A percentile compares a stretch with the other conserved stretches of the same genome.
Evolutionary conservation across 768 basidiomycete genomes (phyloP).

Genomic region (Nidularia pulvinata): DNA sequence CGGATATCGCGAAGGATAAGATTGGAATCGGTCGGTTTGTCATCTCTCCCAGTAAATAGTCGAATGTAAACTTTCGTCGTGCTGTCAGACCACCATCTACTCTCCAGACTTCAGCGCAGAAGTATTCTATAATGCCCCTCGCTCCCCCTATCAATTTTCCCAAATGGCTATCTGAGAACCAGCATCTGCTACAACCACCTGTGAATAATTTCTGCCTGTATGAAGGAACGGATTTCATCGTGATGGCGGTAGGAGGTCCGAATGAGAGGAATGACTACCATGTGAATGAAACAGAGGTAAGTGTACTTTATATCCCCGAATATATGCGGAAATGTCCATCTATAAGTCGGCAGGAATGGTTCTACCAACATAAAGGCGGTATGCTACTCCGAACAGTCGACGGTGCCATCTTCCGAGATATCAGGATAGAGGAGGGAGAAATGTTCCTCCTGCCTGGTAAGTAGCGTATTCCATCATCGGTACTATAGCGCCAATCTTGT

Average conservation of each 20-base stretch:
- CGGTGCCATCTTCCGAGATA: slow-evolving; percentile 78
- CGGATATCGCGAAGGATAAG: too few relatives aligned
- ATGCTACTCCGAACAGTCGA: slow-evolving; percentile 92
- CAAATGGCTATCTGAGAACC: slow-evolving; percentile 85
- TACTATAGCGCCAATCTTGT: neutral
- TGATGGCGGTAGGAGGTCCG: slow-evolving; percentile 98
- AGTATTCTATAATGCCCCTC: slow-evolving; percentile 55
- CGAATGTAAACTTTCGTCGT: too few relatives aligned
- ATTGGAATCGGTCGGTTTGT: too few relatives aligned
- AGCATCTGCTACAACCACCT: slow-evolving; percentile 81
- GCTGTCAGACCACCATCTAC: too few relatives aligned
- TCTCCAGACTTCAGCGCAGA: too few relatives aligned
- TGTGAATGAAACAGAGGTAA: slow-evolving; percentile 90
- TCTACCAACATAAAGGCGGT: slow-evolving; percentile 93
- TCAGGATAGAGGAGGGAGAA: slow-evolving; percentile 90
- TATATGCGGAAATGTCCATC: slow-evolving; percentile 4
- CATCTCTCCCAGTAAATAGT: too few relatives aligned
- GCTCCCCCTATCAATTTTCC: slow-evolving; percentile 85
- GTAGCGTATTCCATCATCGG: slow-evolving; percentile 7
- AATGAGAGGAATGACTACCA: slow-evolving; percentile 96
- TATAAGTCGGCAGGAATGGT: slow-evolving; percentile 78
- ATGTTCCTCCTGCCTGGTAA: slow-evolving; percentile 95
- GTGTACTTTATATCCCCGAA: too few relatives aligned
- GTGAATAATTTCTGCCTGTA: slow-evolving; percentile 92
- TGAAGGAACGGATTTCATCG: slow-evolving; percentile 80